Base-by-base conservation (phyloP, 2,329 filamentous ascomycete genomes). In the Diaporthe batatas region DNA sequence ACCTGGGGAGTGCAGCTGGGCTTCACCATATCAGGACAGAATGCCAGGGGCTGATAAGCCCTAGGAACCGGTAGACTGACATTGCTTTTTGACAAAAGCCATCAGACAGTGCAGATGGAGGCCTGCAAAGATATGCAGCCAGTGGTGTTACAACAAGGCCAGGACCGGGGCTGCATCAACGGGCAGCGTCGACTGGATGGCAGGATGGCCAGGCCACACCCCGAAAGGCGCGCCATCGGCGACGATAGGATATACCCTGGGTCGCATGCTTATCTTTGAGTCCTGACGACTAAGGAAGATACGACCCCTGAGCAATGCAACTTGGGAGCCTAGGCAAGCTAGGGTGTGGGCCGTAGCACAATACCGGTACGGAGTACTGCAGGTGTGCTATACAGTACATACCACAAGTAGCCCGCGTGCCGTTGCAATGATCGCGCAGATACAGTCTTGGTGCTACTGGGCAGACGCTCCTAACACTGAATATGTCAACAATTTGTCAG, bases 201-300 rank as follows among this genome's bases (percentile, higher is more conserved):
- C n/a, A n/a, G n/a, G n/a, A n/a, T 18, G 44, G 32, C 32, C 18
- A 54, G 55, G 18, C 44, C 44, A 21, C 21, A 70, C 44, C 21
- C 21, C 62, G 25, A 23, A 14, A 11, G 47, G 29, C 55, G 32
- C 44, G 55, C 42, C 55, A 62, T n/a, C 25, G 44, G 55, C 42
- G 36, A 29, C 2, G 55, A 42, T 54, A 49, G 44, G 23, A 34
- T 10, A 25, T 25, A 21, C 2, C 32, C 54, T 49, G 42, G 55
- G 68, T 62, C 53, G 58, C 55, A 62, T 62, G 36, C 44, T 70
- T 70, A 70, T 62, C 68, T 70, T 44, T n/a, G 16, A 54, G 55
- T 54, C 32, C 68, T 36, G 62, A 36, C 29, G 47, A 21, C 62
- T 53, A 53, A 67, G 62, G 62, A 67, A 36, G 62, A 67, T 67